phyloP scores from a whole-genome alignment of 345 rosid genomes.

The Barbarea vulgaris region DNA sequence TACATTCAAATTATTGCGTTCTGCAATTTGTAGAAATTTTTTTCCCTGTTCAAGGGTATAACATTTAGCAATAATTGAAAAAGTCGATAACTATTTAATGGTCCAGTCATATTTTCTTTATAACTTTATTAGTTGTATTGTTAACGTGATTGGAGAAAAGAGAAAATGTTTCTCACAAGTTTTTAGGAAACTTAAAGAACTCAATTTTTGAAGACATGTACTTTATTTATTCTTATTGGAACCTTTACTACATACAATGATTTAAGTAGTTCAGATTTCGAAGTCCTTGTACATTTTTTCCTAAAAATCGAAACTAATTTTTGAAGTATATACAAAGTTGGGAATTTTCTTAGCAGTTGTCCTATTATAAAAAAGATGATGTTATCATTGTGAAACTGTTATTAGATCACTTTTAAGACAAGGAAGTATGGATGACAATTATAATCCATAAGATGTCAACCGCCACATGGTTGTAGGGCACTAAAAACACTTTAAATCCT shows the following conservation, averaged over 20 bases:
- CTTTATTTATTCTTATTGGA: neutral
- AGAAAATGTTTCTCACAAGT: neutral
- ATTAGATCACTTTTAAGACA: conserved; percentile 33
- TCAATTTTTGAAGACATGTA: neutral
- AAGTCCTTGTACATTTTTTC: neutral
- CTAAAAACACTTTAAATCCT: conserved; percentile 34
- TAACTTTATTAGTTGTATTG: neutral
- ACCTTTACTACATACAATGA: neutral
- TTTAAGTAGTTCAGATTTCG: neutral
- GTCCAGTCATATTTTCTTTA: conserved; percentile 13
- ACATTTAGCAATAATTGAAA: neutral
- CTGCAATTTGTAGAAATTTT: neutral
- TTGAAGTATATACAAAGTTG: neutral
- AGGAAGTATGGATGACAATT: conserved; percentile 36
- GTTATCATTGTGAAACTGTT: conserved; percentile 29
- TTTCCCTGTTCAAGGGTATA: neutral
- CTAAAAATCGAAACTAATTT: neutral
- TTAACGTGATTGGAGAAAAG: neutral
- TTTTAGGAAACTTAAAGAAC: neutral
- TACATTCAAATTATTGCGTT: neutral
- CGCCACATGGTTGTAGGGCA: conserved; percentile 39
- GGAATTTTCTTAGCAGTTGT: neutral
- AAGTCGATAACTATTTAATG: neutral
- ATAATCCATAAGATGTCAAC: conserved; percentile 36
- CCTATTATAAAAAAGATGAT: neutral